Evolutionary conservation across 2,329 filamentous ascomycete genomes (phyloP).

Genomic region (Plenodomus tracheiphilus): DNA sequence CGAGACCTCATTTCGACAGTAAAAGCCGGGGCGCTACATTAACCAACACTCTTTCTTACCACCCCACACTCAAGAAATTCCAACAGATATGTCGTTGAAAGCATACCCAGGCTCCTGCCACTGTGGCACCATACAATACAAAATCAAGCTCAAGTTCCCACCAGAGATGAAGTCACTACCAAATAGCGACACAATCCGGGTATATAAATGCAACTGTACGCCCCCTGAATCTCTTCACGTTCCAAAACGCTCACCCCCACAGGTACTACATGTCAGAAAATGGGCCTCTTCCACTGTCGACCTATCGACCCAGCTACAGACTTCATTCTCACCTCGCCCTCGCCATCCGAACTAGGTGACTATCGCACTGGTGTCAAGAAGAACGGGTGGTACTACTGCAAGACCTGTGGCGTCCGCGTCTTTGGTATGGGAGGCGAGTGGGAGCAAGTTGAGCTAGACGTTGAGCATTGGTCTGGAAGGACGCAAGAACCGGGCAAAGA

Average conservation of each 20-base stretch:
- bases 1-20: no score
- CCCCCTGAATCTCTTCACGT: not conserved
- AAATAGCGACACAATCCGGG: slow-evolving; percentile 20
- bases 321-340: slow-evolving; percentile 53
- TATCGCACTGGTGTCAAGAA: slow-evolving; percentile 43
- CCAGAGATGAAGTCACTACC: slow-evolving; percentile 12
- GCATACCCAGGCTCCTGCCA: slow-evolving; percentile 51
- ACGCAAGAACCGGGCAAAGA: slow-evolving; percentile 10
- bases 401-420: slow-evolving; percentile 50
- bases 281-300: slow-evolving; percentile 53
- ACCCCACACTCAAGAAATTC: no score
- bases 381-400: slow-evolving; percentile 53
- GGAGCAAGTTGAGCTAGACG: slow-evolving; percentile 24
- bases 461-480: slow-evolving; percentile 23
- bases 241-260: not conserved
- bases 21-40: no score
- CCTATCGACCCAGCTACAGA: slow-evolving; percentile 44
- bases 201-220: slow-evolving; percentile 54
- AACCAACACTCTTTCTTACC: no score
- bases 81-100: slow-evolving; percentile 23
- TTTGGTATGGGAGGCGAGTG: slow-evolving; percentile 44
- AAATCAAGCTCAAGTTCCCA: slow-evolving; percentile 51
- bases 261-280: slow-evolving; percentile 52
- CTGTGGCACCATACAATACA: slow-evolving; percentile 51
- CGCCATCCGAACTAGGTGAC: slow-evolving; percentile 43